These are phyloP conservation scores for Claviceps sp. DNA, from an alignment of 2,329 filamentous ascomycete species.

Conservation along the genomic window DNA sequence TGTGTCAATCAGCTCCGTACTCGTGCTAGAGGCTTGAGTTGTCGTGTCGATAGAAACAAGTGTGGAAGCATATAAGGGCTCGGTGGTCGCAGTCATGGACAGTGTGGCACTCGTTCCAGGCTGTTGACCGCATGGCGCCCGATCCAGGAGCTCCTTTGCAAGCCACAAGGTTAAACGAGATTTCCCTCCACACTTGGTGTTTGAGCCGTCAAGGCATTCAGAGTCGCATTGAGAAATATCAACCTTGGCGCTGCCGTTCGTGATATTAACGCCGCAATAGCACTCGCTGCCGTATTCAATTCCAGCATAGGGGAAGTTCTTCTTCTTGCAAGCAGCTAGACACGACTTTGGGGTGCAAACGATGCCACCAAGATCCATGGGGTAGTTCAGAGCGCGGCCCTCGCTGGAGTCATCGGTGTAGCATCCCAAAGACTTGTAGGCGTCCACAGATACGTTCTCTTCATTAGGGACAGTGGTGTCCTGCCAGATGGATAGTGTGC, in stretches of 20 bases:
- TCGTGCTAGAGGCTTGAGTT: background rate
- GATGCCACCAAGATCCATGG: conserved; percentile 22
- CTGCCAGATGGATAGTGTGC: conserved; percentile 33
- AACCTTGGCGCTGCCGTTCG: conserved; percentile 28
- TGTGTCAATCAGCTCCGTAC: no score
- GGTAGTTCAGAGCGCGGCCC: conserved; percentile 32
- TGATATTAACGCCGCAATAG: conserved; percentile 39
- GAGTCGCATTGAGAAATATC: conserved; percentile 31
- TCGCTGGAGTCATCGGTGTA: conserved; percentile 32
- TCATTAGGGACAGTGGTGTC: conserved; percentile 33
- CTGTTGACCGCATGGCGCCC: conserved; percentile 32
- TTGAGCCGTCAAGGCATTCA: conserved; percentile 35
- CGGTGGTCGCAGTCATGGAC: conserved; percentile 6
- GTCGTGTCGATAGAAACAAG: conserved; percentile 1
- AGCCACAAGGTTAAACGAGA: conserved; percentile 31
- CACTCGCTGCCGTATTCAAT: conserved; percentile 32
- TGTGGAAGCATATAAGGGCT: conserved; percentile 1
- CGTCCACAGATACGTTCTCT: conserved; percentile 30
- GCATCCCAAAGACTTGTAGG: conserved; percentile 50
- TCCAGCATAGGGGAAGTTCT: conserved; percentile 35
- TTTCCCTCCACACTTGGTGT: conserved; percentile 29
- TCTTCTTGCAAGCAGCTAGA: conserved; percentile 26
- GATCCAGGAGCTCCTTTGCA: conserved; percentile 34
- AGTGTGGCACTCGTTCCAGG: conserved; percentile 17
- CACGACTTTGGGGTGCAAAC: conserved; percentile 30